phyloP scores from a whole-genome alignment of 768 basidiomycete species.

The Sarcodon aspratus region DNA sequence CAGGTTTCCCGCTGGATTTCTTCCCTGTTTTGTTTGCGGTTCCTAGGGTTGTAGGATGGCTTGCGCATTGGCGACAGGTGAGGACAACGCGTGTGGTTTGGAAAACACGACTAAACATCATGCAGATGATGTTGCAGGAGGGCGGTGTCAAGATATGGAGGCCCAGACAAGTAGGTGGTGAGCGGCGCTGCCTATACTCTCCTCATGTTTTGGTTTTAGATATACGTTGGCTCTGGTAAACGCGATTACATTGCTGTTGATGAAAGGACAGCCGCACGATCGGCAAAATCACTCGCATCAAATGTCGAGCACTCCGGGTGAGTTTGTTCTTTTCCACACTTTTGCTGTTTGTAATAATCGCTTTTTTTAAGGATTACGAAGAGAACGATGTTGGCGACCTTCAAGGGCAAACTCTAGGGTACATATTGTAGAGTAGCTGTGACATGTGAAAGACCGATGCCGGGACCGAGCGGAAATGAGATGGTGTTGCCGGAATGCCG shows the following conservation, averaged over 20 bases:
- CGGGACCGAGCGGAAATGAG: neutral
- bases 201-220: conserved; percentile 25
- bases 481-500: neutral
- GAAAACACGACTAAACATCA: neutral
- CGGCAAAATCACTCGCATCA: conserved; percentile 47
- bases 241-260: conserved; percentile 66
- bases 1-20: conserved; percentile 88
- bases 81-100: conserved; percentile 6
- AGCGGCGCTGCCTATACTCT: neutral
- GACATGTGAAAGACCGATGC: too few relatives aligned
- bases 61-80: conserved; percentile 87
- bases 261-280: conserved; percentile 44
- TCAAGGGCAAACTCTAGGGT: conserved; percentile 46
- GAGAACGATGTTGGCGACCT: conserved; percentile 51
- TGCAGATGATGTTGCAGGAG: conserved; percentile 82
- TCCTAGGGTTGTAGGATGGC: conserved; percentile 87
- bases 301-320: conserved; percentile 66
- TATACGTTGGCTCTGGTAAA: conserved; percentile 68
- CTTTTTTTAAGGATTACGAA: conserved; percentile 42
- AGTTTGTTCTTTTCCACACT: conserved; percentile 17
- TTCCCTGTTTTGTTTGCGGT: conserved; percentile 92
- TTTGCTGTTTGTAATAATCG: conserved; percentile 3
- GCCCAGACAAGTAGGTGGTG: conserved; percentile 54
- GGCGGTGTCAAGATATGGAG: conserved; percentile 93
- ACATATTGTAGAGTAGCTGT: conserved; percentile 1